Base-by-base conservation (phyloP, 2,329 filamentous ascomycete species). In the Chrysoporthe cubensis region DNA sequence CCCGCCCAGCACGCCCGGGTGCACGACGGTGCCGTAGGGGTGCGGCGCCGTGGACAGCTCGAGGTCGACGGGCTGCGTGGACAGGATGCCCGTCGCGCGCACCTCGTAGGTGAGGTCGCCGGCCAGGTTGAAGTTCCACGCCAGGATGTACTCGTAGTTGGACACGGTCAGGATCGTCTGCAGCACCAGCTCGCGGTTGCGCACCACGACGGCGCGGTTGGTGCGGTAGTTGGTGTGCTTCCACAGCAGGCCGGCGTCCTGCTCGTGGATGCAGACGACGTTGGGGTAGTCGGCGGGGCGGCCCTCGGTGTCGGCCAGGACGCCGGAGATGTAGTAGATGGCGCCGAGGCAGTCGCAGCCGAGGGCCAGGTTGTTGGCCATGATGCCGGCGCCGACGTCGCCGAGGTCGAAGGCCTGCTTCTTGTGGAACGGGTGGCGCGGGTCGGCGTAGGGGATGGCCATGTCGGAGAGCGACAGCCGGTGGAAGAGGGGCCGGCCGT, bases 351-450 rank as follows among this genome's bases (percentile, higher is more conserved):
- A 86, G 72, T 90, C 87, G 69, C 87, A 89, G 6, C 87, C 87
- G 7, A 90, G 80, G 1, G 80, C 79, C 1, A 91, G 80, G 65
- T 89, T 89, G 76, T 91, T 91, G 32, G 88, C 87, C 75, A 85
- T 88, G 69, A 85, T 84, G 4, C 89, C 88, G 16, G 87, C 87
- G 21, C 88, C 89, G 16, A 84, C 87, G 67, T 91, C 88, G 7
- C 89, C 89, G 65, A 91, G 86, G 72, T 91, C 89, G 69, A 91
- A 91, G 2, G 88, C 89, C 63, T 88, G 85, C 73, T 91, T 91
- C 57, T 87, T 83, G 66, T 88, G 87, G 76, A 86, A 90, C 0
- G 88, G 88, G 18, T 83, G 79, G 5, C 89, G 82, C 9, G 85
- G 85, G 72, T 90, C 88, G 2, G 82, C 87, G 71, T 91, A 90